These are phyloP conservation scores for Nannizziopsis arthrosporioides DNA, from an alignment of 2,329 filamentous ascomycete species.

Conservation along the genomic window DNA sequence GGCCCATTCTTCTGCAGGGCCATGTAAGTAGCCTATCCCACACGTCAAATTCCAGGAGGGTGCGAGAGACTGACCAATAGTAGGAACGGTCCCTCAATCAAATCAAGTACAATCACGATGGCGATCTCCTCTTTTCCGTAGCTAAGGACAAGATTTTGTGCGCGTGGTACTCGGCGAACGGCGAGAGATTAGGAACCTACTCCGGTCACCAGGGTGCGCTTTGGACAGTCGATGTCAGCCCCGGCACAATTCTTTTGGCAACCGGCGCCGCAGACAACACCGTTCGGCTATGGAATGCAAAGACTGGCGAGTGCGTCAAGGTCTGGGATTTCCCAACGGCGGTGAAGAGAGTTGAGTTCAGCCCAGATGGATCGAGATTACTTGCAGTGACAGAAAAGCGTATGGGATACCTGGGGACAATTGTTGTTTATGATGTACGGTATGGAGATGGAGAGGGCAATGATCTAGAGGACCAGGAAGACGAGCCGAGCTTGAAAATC, in stretches of 20 bases:
- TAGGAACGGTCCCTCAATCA: slow-evolving; percentile 88
- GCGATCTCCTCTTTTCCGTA: slow-evolving; percentile 91
- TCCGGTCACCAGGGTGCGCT: slow-evolving; percentile 93
- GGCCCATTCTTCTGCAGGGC: slow-evolving; percentile 88
- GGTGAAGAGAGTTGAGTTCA: slow-evolving; percentile 97
- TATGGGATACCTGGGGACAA: slow-evolving; percentile 89
- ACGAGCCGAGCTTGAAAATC: slow-evolving; percentile 74
- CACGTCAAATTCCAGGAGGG: background rate
- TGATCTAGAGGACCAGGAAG: slow-evolving; percentile 62
- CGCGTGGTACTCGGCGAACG: slow-evolving; percentile 95
- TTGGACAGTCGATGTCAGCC: slow-evolving; percentile 97
- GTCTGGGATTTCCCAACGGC: slow-evolving; percentile 95
- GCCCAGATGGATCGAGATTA: slow-evolving; percentile 78
- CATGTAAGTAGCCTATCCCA: slow-evolving; percentile 48
- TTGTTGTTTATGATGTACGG: slow-evolving; percentile 82
- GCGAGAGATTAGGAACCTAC: slow-evolving; percentile 93
- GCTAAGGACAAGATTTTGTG: slow-evolving; percentile 95
- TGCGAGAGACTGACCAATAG: slow-evolving; percentile 14
- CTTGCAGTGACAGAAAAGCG: slow-evolving; percentile 97
- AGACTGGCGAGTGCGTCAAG: slow-evolving; percentile 85
- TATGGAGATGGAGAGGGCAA: slow-evolving; percentile 48
- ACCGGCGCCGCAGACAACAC: slow-evolving; percentile 97
- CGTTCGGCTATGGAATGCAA: slow-evolving; percentile 91
- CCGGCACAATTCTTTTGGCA: slow-evolving; percentile 80
- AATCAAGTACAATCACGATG: slow-evolving; percentile 90